These are phyloP conservation scores for Nicotiana tomentosiformis DNA, from an alignment of 257 asterid genomes.

Conservation along the genomic window DNA sequence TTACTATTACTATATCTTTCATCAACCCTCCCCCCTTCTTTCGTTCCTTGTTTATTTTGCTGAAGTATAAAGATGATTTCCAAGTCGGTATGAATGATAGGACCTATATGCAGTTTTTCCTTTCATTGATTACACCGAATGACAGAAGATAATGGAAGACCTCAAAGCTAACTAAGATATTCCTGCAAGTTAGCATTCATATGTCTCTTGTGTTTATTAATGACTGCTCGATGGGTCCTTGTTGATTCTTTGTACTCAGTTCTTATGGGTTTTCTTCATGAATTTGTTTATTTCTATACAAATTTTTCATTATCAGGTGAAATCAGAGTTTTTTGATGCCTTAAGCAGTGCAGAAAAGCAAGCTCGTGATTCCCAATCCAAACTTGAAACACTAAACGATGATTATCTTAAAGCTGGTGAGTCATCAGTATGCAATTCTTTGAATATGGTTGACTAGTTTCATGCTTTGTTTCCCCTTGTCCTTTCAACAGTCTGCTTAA, in stretches of 20 bases:
- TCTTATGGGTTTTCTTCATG: not conserved
- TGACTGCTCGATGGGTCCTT: not conserved
- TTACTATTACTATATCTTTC: no score
- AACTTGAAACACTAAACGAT: slow-evolving; percentile 52
- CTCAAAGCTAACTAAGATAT: not conserved
- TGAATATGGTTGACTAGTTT: not conserved
- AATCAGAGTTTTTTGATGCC: slow-evolving; percentile 88
- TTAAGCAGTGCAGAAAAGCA: slow-evolving; percentile 93
- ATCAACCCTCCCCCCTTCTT: no score
- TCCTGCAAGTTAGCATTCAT: not conserved
- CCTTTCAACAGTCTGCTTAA: not conserved
- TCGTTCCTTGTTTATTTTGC: not conserved
- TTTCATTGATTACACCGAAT: not conserved
- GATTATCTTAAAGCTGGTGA: slow-evolving; percentile 68
- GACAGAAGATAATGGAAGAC: not conserved
- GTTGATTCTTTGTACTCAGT: slow-evolving; percentile 3
- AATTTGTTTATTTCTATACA: slow-evolving; percentile 14
- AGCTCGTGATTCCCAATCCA: slow-evolving; percentile 59
- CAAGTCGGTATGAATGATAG: not conserved
- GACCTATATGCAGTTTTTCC: slow-evolving; percentile 4
- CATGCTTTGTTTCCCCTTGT: not conserved
- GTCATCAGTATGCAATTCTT: slow-evolving; percentile 8
- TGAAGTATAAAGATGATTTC: not conserved
- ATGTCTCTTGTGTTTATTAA: not conserved
- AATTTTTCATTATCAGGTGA: slow-evolving; percentile 49